Percentiles rank a stretch among this genome's conserved stretches.
Conservation (phyloP, 208 protist genomes). For the Wallacemonas sp. region DNA sequence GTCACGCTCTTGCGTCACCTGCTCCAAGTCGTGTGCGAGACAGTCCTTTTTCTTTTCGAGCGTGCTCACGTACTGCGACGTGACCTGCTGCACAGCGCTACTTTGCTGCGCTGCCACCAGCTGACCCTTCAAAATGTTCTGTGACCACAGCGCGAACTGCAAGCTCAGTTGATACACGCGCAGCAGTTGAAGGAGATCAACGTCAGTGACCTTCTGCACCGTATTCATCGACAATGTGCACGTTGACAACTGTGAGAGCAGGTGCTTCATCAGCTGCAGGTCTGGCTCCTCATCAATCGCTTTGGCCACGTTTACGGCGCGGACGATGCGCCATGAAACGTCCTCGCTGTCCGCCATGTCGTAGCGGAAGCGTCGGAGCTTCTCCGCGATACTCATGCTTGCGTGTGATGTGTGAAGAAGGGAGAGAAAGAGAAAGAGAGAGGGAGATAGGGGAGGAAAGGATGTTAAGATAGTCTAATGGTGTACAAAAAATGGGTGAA, state of each 20-base stretch:
- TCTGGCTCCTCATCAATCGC: conserved; percentile 52
- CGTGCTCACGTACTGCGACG: conserved; percentile 43
- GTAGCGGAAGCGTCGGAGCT: conserved; percentile 61
- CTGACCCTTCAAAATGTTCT: conserved; percentile 71
- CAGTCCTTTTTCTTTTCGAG: conserved; percentile 41
- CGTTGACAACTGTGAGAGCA: conserved; percentile 45
- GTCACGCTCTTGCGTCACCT: conserved; percentile 51
- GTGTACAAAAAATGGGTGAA: conserved; percentile 2
- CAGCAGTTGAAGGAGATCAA: conserved; percentile 70
- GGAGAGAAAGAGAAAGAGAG: conserved; percentile 10
- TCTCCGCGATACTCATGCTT: conserved; percentile 36
- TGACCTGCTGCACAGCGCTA: conserved; percentile 41
- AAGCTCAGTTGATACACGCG: conserved; percentile 64
- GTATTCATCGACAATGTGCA: conserved; percentile 31
- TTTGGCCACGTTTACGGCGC: conserved; percentile 46
- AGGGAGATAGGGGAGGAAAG: background rate
- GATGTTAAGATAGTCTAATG: background rate
- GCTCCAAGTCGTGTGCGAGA: conserved; percentile 24
- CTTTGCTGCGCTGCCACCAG: conserved; percentile 49
- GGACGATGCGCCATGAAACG: conserved; percentile 63
- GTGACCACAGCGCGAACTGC: conserved; percentile 87
- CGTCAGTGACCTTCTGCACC: conserved; percentile 35
- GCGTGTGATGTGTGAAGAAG: too few relatives aligned
- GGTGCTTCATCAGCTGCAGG: conserved; percentile 68
- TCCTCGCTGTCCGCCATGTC: conserved; percentile 14